Evolutionary conservation across 2,329 filamentous ascomycete species (phyloP), one percentile per base, ranked within the genome.

Genomic region (Ophidiomyces ophidiicola): DNA sequence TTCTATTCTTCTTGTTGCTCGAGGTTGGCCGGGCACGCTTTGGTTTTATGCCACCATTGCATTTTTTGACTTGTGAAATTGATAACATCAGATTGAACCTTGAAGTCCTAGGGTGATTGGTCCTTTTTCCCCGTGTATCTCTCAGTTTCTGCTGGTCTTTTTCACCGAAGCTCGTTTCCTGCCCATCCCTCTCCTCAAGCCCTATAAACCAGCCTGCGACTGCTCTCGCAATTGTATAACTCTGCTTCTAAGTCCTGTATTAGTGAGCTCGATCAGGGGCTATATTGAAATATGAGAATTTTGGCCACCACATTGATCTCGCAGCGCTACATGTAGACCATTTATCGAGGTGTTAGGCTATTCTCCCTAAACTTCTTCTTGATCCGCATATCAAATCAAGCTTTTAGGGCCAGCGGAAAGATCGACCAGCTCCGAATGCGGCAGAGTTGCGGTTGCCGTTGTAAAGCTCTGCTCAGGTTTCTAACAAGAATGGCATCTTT

Each of bases 21-120:
- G 63, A 68, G 64, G 63, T 61, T 64, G 64, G 66, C 62, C 62
- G 57, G 54, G 33, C 44, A 40, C 49, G 21, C 63, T 58, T 56
- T 55, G 58, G 62, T 63, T 62, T 61, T 53, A 47, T 53, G 49
- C 24, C 19, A 36, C 20, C 28, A 33, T 25, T 24, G 40, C 20
- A 15, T 18, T 38, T 25, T 6, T 18, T 29, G 7, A 11, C 8
- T n/a, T 17, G 23, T 32, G 17, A 15, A 14, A 20, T 18, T 21
- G 36, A 32, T 23, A 32, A 31, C 7, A 32, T 30, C 29, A 38
- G 17, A 35, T 35, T 36, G 33, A 10, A 37, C 17, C 37, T 45
- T 43, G 14, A 42, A 52, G 42, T 42, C 37, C 35, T 28, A 37
- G 30, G 35, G 35, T 18, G 6, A 21, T 30, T 30, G 24, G 26